Evolutionary conservation across 148 eudicot species (phyloP), one percentile per base, ranked within the genome.

Genomic region (Fagopyrum esculentum): DNA sequence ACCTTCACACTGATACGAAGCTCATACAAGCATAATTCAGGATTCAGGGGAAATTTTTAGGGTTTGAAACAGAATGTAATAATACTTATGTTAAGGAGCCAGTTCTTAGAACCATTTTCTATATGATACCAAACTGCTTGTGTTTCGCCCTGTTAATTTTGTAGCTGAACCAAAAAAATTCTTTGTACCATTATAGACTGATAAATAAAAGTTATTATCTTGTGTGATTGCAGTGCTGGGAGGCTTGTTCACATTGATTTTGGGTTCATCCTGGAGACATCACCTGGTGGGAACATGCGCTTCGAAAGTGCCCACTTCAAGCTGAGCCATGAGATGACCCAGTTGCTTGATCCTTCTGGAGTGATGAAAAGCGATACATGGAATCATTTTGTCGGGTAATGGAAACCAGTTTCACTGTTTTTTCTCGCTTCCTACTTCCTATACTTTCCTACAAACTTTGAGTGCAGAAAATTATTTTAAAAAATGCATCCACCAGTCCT

Each of bases 311-410:
- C 98, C 69, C 97, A 92, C 77, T 96, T 96, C 78, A 96, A 96
- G 88, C 86, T 96, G 74, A 96, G 99, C 85, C 99, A 96, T 77
- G 99, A 96, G 83, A 96, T 96, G 99, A 96, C 99, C 61, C 99
- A 96, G 82, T 81, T 96, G 74, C 93, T 96, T 47, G 98, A 96
- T 76, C 99, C 99, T 51, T 96, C 99, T 9, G 98, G 99, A 75
- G 83, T 82, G 51, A 96, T 92, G 99, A 96, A 92, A 85, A 96
- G 98, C 61, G 99, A 96, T 68, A 87, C 94, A 45, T 96, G 99
- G 99, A 76, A 85, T 84, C 84, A 75, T 74, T 96, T 92, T 84
- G 97, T 96, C 29, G 91, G 97, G 98, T 95, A 76, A 35, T 68
- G 79, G 47, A 44, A 51, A 55, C 22, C 29, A 0, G n/a, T 60